Conservation (phyloP, 2,329 filamentous ascomycete genomes). For the Exophiala spinifera region DNA sequence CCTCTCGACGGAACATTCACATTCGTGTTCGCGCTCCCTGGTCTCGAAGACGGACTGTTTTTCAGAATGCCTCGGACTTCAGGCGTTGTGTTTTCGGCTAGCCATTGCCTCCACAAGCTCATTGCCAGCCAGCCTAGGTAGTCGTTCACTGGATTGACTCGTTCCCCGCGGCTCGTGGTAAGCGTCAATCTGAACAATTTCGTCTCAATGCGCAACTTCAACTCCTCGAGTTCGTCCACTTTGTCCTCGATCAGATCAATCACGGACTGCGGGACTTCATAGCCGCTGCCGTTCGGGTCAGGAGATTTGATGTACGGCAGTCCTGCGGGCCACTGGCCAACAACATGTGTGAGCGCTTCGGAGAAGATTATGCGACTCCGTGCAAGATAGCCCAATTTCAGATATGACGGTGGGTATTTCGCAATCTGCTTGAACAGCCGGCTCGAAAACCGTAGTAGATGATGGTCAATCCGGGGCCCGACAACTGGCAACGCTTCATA, state of each 20-base stretch:
- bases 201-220: constrained; percentile 73
- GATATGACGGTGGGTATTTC: constrained; percentile 89
- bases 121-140: constrained; percentile 90
- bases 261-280: constrained; percentile 67
- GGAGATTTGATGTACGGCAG: constrained; percentile 68
- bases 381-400: constrained; percentile 83
- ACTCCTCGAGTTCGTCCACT: constrained; percentile 83
- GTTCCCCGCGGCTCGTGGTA: constrained; percentile 74
- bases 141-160: constrained; percentile 72
- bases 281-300: constrained; percentile 34
- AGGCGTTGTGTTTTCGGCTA: constrained; percentile 83
- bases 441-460: constrained; percentile 85
- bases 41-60: constrained; percentile 23
- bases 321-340: constrained; percentile 86
- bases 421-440: constrained; percentile 94
- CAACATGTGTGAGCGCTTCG: constrained; percentile 87
- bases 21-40: constrained; percentile 16
- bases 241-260: constrained; percentile 92
- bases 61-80: constrained; percentile 54
- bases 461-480: constrained; percentile 86
- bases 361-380: constrained; percentile 79
- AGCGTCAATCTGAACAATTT: constrained; percentile 78
- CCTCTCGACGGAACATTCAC: not conserved
- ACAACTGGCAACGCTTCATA: constrained; percentile 88
- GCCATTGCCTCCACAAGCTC: constrained; percentile 85